Evolutionary conservation across 2,329 filamentous ascomycete genomes (phyloP).

Genomic region (Aspergillus fructus): DNA sequence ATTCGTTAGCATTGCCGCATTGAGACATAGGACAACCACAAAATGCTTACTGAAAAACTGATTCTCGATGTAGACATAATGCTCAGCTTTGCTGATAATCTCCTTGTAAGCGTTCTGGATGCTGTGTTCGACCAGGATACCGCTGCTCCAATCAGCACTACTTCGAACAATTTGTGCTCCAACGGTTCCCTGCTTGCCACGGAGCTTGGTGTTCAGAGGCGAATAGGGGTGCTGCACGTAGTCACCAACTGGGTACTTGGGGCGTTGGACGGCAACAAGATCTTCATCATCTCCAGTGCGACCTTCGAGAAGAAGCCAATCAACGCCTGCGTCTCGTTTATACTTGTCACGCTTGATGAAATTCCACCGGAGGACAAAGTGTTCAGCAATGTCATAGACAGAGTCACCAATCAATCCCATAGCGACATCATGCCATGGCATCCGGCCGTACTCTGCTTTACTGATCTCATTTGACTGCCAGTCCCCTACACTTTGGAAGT

Average conservation of each 20-base stretch:
- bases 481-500: conserved; percentile 85
- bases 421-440: conserved; percentile 97
- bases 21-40: not conserved
- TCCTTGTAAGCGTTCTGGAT: conserved; percentile 85
- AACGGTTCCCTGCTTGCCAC: conserved; percentile 68
- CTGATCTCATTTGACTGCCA: conserved; percentile 93
- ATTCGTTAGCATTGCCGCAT: conserved; percentile 20
- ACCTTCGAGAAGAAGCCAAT: conserved; percentile 80
- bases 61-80: conserved; percentile 97
- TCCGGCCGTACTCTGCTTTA: conserved; percentile 87
- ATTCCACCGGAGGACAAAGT: conserved; percentile 94
- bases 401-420: conserved; percentile 89
- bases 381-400: conserved; percentile 91
- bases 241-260: conserved; percentile 83
- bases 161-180: conserved; percentile 85
- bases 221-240: conserved; percentile 79
- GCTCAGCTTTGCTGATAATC: conserved; percentile 80
- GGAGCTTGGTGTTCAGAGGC: conserved; percentile 65
- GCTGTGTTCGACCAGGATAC: conserved; percentile 79
- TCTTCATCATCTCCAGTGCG: conserved; percentile 78
- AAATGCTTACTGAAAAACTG: conserved; percentile 80
- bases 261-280: conserved; percentile 81
- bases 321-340: conserved; percentile 78
- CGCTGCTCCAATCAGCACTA: conserved; percentile 90
- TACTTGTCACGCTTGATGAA: conserved; percentile 98